Base-by-base conservation (phyloP, 2,329 filamentous ascomycete genomes). In the Sporothrix euskadiensis region DNA sequence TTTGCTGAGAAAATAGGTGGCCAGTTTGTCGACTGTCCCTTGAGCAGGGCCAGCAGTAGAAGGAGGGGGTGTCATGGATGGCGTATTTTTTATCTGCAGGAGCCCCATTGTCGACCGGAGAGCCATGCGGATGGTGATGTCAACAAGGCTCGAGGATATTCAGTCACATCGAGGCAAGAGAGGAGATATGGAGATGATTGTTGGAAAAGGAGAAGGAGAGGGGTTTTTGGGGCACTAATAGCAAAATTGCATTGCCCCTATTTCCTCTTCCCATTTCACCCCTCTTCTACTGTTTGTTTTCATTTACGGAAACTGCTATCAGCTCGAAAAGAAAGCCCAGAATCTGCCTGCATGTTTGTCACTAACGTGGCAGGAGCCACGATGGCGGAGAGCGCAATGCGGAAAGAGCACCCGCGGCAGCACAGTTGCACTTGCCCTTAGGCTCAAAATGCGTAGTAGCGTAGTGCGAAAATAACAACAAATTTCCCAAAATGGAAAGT, bases 1-100 rank as follows among this genome's bases (percentile, higher is more conserved):
- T 14, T 68, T 74, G 47, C 65, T n/a, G 16, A 76, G 49, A 30
- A 77, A 76, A n/a, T 66, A 76, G 0, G 75, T 69, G 9, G 76
- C 69, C 6, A 77, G 52, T 19, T 71, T 39, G n/a, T 76, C 75
- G 16, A 77, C 73, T 22, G 69, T 44, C n/a, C 69, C 69, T 41
- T 71, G 69, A 30, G 41, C 14, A 22, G 41, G 8, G 26, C 56
- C 14, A 14, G 6, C 6, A 26, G 35, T 9, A 59, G 59, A 6
- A 47, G 59, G 12, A 19, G 70, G 70, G 5, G 70, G 70, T n/a
- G 70, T 54, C 70, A 66, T 66, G 16, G 69, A 71, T 26, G 57
- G 56, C 44, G 57, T 57, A 12, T 56, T 39, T 56, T 56, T 71
- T 30, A 41, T 44, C 16, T 52, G 26, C 39, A 66, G 22, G n/a